Evolutionary conservation across 306 rosid genomes (phyloP), one percentile per base, ranked within the genome.

Genomic region (Cucumis melo): DNA sequence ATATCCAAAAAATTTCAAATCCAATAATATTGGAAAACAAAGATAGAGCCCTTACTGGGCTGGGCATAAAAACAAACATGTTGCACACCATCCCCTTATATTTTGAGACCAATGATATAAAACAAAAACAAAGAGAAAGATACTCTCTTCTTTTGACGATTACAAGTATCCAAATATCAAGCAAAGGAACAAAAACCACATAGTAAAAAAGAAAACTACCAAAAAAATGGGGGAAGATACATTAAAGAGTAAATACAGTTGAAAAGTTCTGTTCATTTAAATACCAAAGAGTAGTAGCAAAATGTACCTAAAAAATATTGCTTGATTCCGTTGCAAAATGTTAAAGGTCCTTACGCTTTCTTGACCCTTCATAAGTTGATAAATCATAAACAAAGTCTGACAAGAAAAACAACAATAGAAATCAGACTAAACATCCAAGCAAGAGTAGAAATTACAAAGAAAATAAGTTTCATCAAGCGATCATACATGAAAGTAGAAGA

Each of bases 301-400:
- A 73, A 73, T 73, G 77, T 73, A 73, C 77, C 77, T 53, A 73
- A 53, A 73, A 51, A 73, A 29, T 46, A 73, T 53, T 17, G 77
- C 77, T 73, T 32, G 77, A 53, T 14, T 53, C 77, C 77, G 29
- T 36, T 29, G 62, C 62, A 73, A 51, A 73, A 73, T 27, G 29
- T 73, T 32, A 29, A 42, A 53, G 48, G 77, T 73, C 62, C 77
- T 32, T 54, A 50, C 48, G 77, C 61, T 73, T 73, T 73, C 77
- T 53, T 50, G 62, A 73, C 11, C 62, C 77, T 51, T 73, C 61
- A 73, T 73, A 29, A 73, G 48, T 32, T 17, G 46, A 73, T 51
- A 73, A 73, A 73, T 73, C 61, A 73, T n/a, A 73, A 51, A 73
- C 77, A 29, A 51, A 7, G 77, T 73, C 61, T 53, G 58, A 73